Evolutionary conservation across 176 grass and related monocot species (phyloP), one percentile per base, ranked within the genome.

Genomic region (Triticum monococcum): DNA sequence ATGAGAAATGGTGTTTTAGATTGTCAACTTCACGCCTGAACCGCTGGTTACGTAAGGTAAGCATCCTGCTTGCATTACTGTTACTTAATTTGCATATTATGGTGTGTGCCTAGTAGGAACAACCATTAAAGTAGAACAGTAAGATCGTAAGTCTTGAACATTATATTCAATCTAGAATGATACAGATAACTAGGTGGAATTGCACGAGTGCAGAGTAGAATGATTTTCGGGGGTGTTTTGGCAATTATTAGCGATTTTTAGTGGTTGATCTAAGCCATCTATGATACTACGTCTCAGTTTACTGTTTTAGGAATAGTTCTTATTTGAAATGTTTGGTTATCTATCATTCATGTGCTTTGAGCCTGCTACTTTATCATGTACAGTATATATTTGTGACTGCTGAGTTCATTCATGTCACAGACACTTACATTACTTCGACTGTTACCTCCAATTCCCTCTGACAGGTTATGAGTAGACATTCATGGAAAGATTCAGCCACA

Each of bases 1-100:
- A 94, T 66, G 82, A 89, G 84, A 96, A 92, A 66, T 98, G 97
- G 97, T 94, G 97, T 81, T 89, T 94, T 78, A 94, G 96, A 83
- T 88, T 98, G 71, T 87, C 92, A 77, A 98, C 97, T n/a, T 93
- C 94, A 48, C 75, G 92, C 8, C 86, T 98, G 36, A 98, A 98
- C 78, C 93, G 97, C 65, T 98, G 97, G 97, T 90, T 98, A 81
- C 84, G 88, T 23, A 98, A 98, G 97, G 97, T 98, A 94, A 89
- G 66, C 8, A 38, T 79, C 32, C 12, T 57, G 10, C 22, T 65
- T 60, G 62, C 17, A 43, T 8, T 52, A 45, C 14, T 4, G 26
- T 77, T 81, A 63, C 25, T 69, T 20, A 17, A 68, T 66, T 66
- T 83, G 73, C 48, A 60, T 85, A 24, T 11, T 72, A 79, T 60